Base-by-base conservation (phyloP, 176 grass and related monocot genomes). In the Dendrocalamus sinicus region DNA sequence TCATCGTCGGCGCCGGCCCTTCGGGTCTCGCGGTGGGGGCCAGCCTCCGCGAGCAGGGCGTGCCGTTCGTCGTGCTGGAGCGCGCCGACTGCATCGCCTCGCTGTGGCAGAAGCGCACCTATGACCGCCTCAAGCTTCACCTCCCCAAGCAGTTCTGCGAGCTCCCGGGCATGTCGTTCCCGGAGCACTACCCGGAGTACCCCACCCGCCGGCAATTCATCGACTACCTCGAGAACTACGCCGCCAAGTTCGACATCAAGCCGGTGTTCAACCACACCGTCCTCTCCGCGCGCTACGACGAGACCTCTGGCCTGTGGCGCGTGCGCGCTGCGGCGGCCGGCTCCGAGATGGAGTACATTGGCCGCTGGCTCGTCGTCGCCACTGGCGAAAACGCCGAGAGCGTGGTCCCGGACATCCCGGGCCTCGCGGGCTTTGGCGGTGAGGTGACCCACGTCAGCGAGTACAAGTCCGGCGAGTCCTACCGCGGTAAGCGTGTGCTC, bases 71-170 rank as follows among this genome's bases (percentile, higher is more conserved):
- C 0, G 16, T 97, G 2, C 91, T 97, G 0, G 95, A 97, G 81
- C 89, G 95, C 51, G 70, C 80, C 37, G 89, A 93, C 86, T 91
- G 93, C 82, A 91, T 97, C 75, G 93, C 95, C 2, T 91, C 95
- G 3, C 85, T 97, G 2, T 97, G 95, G 95, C 85, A 91, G 77
- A 75, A 80, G 8, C 91, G 95, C 14, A 97, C 95, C 1, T 97
- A 97, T 60, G 83, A 97, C 52, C 91, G 95, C 46, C 89, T 97
- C 44, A 95, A 92, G 82, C 89, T 97, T 3, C 95, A 97, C 72
- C 90, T 97, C 2, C 95, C 95, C 39, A 97, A 97, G 77, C 87
- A 91, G 75, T 97, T 97, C 89, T 93, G 95, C 87, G 45, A 97
- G 87, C 89, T 97, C 0, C 95, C 95, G 0, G 67, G 86, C 4